Base-by-base conservation (phyloP, 2,329 filamentous ascomycete species). In the Cadophora malorum region DNA sequence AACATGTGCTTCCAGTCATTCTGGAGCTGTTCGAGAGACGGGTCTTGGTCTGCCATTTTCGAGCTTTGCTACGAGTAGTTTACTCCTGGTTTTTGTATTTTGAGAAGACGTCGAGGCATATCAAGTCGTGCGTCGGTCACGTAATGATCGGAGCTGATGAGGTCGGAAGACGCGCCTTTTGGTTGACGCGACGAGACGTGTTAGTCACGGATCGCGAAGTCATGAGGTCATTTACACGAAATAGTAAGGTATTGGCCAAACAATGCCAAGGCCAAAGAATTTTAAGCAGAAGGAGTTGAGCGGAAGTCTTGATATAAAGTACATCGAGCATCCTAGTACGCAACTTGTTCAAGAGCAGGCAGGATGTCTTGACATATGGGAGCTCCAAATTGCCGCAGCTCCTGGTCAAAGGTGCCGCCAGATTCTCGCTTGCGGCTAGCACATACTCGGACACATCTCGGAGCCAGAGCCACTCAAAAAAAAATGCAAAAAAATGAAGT, bases 401-500 rank as follows among this genome's bases (percentile, higher is more conserved):
- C 28, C 28, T 28, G 28, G 28, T 28, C 28, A 28, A 28, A 28
- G 28, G 28, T 28, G 28, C 33, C 5, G 33, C 4, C 35, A 38
- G 12, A 38, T 9, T 9, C 35, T 38, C 35, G 35, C 35, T 38
- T 38, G 35, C 8, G 35, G 12, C 35, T 7, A 38, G 35, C 35
- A 38, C 28, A 28, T 3, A 28, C 31, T 5, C 21, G 19, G 55
- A 4, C 1, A 38, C 6, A 28, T 55, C 31, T 38, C 31, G 31
- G 31, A 5, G 1, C 12, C 12, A 45, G n/a, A 28, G 1, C 10
- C 23, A 62, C 28, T n/a, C 25, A 35, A 66, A 55, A 55, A 50
- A 58, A 60, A 10, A 70, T 65, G n/a, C n/a, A 70, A 73, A 71
- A 74, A 72, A 70, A 67, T 59, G 64, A 71, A 73, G 75, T 77